Base-by-base conservation (phyloP, 2,329 filamentous ascomycete genomes). In the Xylariales sp. region DNA sequence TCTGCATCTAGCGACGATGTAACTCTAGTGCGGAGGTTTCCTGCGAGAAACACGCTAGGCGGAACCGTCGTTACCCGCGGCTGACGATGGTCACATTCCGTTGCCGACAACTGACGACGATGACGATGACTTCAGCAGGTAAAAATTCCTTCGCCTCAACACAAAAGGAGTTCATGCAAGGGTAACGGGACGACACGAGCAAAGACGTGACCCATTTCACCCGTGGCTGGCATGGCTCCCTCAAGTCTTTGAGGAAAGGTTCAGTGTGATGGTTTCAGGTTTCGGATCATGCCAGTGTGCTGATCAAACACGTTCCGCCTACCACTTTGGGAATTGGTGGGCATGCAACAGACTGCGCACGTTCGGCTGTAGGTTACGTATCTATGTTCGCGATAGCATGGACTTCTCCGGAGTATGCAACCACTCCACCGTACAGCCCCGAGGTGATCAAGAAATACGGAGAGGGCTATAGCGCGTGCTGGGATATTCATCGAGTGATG, bases 251-350 rank as follows among this genome's bases (percentile, higher is more conserved):
- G 19, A 18, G 18, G 25, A 11, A 14, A 14, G 20, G 11, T 38
- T 19, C 19, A 40, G n/a, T 36, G 39, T 42, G 39, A 42, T 42
- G 39, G 39, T 42, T 42, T 42, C 39, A 36, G 20, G 29, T 42
- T 35, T 35, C 19, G 32, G 14, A 16, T 19, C 24, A 34, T 42
- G 39, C 39, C 36, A 31, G 39, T 12, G 29, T 42, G 39, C 12
- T 31, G 39, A 42, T 42, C 39, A 42, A 42, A 42, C 39, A 42
- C n/a, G 39, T 31, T 16, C 39, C 39, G 39, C 39, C 39, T 42
- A 36, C 39, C 39, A 11, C 21, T 29, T 35, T 36, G 31, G 39
- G 39, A 34, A 32, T 33, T 19, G 19, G 24, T 9, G 19, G 6
- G 34, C 34, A 37, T 37, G 34, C 34, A 37, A 11, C 29, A 18